These are phyloP conservation scores for Acanthamoeba sp. DNA, from an alignment of 208 protist species.

Conservation along the genomic window DNA sequence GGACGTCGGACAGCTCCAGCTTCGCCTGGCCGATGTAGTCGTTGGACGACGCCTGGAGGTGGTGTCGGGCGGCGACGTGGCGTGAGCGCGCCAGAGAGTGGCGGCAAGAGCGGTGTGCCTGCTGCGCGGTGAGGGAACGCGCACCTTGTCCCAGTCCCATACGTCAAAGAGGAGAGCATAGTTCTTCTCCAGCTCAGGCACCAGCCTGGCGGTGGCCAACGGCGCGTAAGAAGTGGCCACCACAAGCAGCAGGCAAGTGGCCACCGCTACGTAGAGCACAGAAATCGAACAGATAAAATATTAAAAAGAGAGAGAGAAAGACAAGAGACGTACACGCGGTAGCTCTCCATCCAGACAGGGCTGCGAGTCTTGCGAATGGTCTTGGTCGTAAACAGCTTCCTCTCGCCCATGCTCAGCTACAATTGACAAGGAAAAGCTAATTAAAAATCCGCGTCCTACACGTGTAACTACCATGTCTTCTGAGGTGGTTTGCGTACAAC, in stretches of 20 bases:
- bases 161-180: constrained; percentile 39
- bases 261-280: not conserved
- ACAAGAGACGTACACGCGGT: constrained; percentile 1
- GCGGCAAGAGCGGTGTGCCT: too few relatives aligned
- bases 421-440: too few relatives aligned
- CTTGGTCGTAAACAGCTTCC: constrained; percentile 14
- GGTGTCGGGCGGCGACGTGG: too few relatives aligned
- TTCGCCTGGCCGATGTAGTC: constrained; percentile 44
- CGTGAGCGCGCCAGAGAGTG: too few relatives aligned
- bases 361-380: constrained; percentile 5
- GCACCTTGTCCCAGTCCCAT: constrained; percentile 57
- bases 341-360: constrained; percentile 66
- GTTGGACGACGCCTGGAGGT: constrained; percentile 19
- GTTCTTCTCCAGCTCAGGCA: constrained; percentile 50
- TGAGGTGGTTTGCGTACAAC: too few relatives aligned
- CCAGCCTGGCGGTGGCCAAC: not conserved
- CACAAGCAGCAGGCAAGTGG: too few relatives aligned
- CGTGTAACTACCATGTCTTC: too few relatives aligned
- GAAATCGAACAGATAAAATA: not conserved
- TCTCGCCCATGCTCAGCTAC: constrained; percentile 41
- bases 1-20: constrained; percentile 47
- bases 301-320: not conserved
- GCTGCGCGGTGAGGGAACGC: not conserved
- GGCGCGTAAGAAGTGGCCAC: too few relatives aligned
- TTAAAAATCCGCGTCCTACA: too few relatives aligned